Evolutionary conservation across 371 early-diverging fungal species (phyloP), one percentile per base, ranked within the genome.

Genomic region (Mucor sp.): DNA sequence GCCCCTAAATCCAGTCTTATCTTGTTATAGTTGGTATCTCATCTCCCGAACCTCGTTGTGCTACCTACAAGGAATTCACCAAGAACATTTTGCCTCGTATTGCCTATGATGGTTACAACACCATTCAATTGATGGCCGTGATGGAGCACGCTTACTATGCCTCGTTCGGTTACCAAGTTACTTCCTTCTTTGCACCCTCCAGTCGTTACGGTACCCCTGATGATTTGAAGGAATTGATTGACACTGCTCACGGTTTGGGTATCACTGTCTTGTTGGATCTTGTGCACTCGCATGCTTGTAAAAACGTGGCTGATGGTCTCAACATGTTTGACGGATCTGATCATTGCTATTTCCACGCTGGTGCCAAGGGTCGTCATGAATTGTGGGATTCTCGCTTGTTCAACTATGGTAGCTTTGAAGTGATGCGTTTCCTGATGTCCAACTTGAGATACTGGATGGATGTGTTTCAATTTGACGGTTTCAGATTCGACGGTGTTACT

Each of bases 131-230:
- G 50, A 98, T 98, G 98, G 98, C 97, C 39, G 84, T 98, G 47
- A 97, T 97, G 97, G 98, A 98, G 77, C 98, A 98, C 69, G 97
- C 97, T n/a, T 98, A 98, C 78, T 98, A 97, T 73, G 98, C 97
- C 39, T 91, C 92, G 9, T 98, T 98, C 74, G 98, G 98, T 2
- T 98, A 98, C 75, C 98, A 98, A 76, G 97, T 98, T 47, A 96
- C 98, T 33, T 93, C 89, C 63, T 97, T 97, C 77, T 98, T 94
- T 78, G 95, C 97, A 11, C 89, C 90, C 28, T 91, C 95, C 35
- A 90, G 91, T 68, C 91, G 98, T 15, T 98, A 91, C 69, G 98
- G 98, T 44, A 89, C 91, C 4, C 97, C 96, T 4, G 96, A 97
- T 72, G 93, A 95, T 19, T 86, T 97, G 32, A 95, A 87, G 81